Evolutionary conservation across 257 asterid species (phyloP).

Genomic region (Rubia yunnanensis): DNA sequence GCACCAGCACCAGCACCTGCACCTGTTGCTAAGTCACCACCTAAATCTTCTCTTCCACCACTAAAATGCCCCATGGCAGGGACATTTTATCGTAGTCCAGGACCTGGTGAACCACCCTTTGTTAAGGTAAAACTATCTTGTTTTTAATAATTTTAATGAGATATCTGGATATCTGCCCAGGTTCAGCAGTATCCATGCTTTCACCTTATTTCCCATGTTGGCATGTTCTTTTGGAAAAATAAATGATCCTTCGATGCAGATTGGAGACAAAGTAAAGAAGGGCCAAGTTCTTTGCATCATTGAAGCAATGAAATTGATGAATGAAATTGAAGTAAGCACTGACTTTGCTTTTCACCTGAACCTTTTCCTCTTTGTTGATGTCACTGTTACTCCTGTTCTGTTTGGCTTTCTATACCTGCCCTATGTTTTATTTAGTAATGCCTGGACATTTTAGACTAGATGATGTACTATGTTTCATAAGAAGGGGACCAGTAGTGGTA

Average conservation of each 20-base stretch:
- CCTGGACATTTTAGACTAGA: neutral
- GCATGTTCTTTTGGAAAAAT: neutral
- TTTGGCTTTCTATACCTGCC: neutral
- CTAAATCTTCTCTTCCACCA: slow-evolving; percentile 64
- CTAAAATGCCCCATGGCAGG: slow-evolving; percentile 91
- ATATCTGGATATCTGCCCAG: neutral
- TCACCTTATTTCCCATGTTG: neutral
- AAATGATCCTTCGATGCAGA: slow-evolving; percentile 24
- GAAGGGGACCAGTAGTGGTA: neutral
- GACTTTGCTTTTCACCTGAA: slow-evolving; percentile 11
- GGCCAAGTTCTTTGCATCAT: slow-evolving; percentile 88
- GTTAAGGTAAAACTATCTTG: slow-evolving; percentile 50
- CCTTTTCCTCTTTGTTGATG: neutral
- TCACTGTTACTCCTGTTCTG: neutral
- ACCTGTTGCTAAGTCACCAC: slow-evolving; percentile 32
- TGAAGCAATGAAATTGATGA: slow-evolving; percentile 97
- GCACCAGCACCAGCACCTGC: slow-evolving; percentile 39
- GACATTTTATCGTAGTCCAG: slow-evolving; percentile 75
- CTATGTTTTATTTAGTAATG: neutral
- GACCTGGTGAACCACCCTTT: slow-evolving; percentile 73
- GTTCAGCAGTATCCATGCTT: neutral
- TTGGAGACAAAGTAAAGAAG: slow-evolving; percentile 82
- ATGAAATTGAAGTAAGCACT: slow-evolving; percentile 77
- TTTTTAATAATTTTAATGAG: neutral
- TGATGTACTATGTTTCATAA: neutral